A percentile compares a stretch with the other conserved stretches of the same genome.
phyloP scores from a whole-genome alignment of 2,329 filamentous ascomycete species.

The Neofusicoccum laricinum region DNA sequence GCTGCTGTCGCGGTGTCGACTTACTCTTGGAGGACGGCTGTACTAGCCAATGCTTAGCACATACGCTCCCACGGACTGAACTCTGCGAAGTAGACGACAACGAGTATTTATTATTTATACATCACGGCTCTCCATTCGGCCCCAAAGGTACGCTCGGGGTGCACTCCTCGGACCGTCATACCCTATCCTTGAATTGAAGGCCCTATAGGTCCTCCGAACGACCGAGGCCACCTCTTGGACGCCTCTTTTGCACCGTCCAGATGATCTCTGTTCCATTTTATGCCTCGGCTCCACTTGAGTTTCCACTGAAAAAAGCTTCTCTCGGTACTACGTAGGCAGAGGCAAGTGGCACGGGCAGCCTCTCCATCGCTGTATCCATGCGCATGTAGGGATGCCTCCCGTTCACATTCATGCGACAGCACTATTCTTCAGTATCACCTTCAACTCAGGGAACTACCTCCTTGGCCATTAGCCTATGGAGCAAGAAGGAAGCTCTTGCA shows the following conservation, averaged over 20 bases:
- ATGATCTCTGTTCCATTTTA: not conserved
- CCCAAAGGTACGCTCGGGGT: too few relatives aligned
- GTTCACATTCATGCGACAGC: not conserved
- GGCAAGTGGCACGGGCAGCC: not conserved
- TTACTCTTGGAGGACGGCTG: too few relatives aligned
- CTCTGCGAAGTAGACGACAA: too few relatives aligned
- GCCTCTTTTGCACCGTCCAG: not conserved
- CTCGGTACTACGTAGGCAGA: not conserved
- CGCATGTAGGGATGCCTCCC: not conserved
- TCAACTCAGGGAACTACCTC: not conserved
- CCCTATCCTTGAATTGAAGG: too few relatives aligned
- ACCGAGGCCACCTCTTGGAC: not conserved
- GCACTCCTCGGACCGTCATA: too few relatives aligned
- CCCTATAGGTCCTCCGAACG: not conserved
- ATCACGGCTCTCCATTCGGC: too few relatives aligned
- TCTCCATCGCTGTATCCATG: not conserved
- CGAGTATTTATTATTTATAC: too few relatives aligned
- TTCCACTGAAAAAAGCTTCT: not conserved
- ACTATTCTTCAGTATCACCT: not conserved
- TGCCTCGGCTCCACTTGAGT: not conserved
- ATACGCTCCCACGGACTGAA: too few relatives aligned
- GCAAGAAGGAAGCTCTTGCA: not conserved
- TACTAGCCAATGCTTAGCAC: too few relatives aligned
- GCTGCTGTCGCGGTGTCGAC: too few relatives aligned
- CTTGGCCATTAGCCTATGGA: too few relatives aligned